Evolutionary conservation across 768 basidiomycete species (phyloP), one percentile per base, ranked within the genome.

Genomic region (Arthromyces matolae): DNA sequence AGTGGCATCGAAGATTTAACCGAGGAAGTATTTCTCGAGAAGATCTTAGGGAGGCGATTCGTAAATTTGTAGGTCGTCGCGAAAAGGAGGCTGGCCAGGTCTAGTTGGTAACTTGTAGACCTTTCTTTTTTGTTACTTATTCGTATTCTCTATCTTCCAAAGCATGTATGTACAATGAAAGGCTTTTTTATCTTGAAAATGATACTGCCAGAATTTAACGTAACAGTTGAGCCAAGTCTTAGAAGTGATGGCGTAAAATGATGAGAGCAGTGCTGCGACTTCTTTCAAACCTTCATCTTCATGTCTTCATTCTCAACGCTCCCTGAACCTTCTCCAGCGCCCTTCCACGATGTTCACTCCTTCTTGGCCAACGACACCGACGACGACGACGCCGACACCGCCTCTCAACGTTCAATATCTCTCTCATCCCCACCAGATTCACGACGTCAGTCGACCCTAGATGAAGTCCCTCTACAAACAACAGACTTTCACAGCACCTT

Each of bases 401-500:
- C 89, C 13, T 89, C 86, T 8, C 84, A 87, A 58, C 80, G 76
- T 32, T 90, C 89, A 1, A 85, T 90, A 42, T 77, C 86, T 19
- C 79, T 90, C 33, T 82, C 81, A 24, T 87, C 86, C 3, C 77
- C 84, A 2, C 63, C 79, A 12, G 62, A 50, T 38, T 88, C 87
- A 6, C 76, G 76, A 5, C 69, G 76, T 33, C 67, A 71, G 42
- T 70, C 68, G 32, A 49, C 61, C 18, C 55, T 62, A 48, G 39
- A 60, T 45, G 51, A 57, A 23, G 45, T 5, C 24, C 33, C 56
- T 25, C 38, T 57, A 37, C n/a, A n/a, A n/a, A n/a, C n/a, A n/a
- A n/a, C n/a, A n/a, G n/a, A n/a, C n/a, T 54, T 8, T 34, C 47
- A 56, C 27, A 44, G 52, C 9, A 41, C 50, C 31, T 51, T 52